Evolutionary conservation across 169 alveolate species (phyloP).

Genomic region (Besnoitia besnoiti): DNA sequence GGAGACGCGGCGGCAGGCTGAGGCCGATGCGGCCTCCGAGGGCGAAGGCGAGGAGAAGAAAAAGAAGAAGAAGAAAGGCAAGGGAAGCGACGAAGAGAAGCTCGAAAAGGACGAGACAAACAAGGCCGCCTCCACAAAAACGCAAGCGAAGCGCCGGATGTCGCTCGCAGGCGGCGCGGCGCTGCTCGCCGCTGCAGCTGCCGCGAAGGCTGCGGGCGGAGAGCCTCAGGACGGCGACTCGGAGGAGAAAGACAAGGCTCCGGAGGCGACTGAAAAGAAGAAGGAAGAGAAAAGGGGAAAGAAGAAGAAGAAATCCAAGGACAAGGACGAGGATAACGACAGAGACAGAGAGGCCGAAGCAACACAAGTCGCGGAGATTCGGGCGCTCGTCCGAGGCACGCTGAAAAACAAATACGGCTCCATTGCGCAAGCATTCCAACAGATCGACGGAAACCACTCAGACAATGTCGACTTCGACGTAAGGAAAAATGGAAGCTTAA

Average conservation of each 20-base stretch:
- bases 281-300: constrained; percentile 42
- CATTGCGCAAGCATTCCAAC: constrained; percentile 63
- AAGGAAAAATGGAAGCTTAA: neutral
- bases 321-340: neutral
- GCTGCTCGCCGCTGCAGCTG: neutral
- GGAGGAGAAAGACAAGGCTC: neutral
- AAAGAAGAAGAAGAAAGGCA: neutral
- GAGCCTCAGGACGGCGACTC: neutral
- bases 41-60: neutral
- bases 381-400: constrained; percentile 61
- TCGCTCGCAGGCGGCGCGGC: constrained; percentile 30
- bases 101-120: neutral
- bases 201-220: neutral
- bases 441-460: constrained; percentile 61
- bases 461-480: constrained; percentile 64
- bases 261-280: neutral
- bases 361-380: neutral
- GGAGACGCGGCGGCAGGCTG: neutral
- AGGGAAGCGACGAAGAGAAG: too few relatives aligned
- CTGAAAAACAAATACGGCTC: constrained; percentile 66
- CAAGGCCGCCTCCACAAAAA: neutral
- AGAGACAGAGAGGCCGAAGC: neutral
- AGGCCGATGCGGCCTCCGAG: neutral
- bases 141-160: neutral
- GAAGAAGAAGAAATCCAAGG: constrained; percentile 46